These are phyloP conservation scores for Dactylellina drechsleri DNA, from an alignment of 2,329 filamentous ascomycete genomes.

Conservation along the genomic window DNA sequence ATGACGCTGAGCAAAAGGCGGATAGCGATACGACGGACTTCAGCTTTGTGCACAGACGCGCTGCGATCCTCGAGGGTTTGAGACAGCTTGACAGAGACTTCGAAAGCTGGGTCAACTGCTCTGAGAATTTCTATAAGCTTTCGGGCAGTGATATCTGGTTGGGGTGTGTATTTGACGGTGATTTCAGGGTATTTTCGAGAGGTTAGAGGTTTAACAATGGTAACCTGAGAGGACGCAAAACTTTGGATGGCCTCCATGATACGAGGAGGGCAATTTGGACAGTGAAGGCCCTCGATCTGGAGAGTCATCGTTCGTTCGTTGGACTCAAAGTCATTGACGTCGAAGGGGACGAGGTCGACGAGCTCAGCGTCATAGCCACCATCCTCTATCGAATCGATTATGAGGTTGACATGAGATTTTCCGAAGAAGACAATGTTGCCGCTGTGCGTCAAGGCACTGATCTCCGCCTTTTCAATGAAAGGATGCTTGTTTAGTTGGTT, in stretches of 20 bases:
- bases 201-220: conserved; percentile 68
- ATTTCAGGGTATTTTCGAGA: conserved; percentile 74
- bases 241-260: conserved; percentile 67
- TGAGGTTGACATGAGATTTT: conserved; percentile 63
- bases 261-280: conserved; percentile 63
- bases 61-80: conserved; percentile 86
- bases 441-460: conserved; percentile 76
- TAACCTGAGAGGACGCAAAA: conserved; percentile 65
- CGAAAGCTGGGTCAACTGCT: conserved; percentile 73
- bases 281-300: conserved; percentile 37
- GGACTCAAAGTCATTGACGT: conserved; percentile 65
- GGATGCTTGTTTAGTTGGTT: conserved; percentile 69
- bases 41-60: conserved; percentile 74
- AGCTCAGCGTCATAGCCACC: conserved; percentile 67
- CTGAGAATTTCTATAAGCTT: conserved; percentile 76
- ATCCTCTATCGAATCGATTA: conserved; percentile 66
- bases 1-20: conserved; percentile 76
- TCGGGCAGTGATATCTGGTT: conserved; percentile 77
- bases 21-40: conserved; percentile 74
- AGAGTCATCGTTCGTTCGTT: conserved; percentile 38
- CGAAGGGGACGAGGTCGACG: conserved; percentile 67
- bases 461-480: conserved; percentile 69
- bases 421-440: conserved; percentile 70
- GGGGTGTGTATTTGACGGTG: conserved; percentile 75
- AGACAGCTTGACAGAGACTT: conserved; percentile 77